Conservation (phyloP, 1,284 basidiomycete genomes). For the Pseudozyma thailandica region DNA sequence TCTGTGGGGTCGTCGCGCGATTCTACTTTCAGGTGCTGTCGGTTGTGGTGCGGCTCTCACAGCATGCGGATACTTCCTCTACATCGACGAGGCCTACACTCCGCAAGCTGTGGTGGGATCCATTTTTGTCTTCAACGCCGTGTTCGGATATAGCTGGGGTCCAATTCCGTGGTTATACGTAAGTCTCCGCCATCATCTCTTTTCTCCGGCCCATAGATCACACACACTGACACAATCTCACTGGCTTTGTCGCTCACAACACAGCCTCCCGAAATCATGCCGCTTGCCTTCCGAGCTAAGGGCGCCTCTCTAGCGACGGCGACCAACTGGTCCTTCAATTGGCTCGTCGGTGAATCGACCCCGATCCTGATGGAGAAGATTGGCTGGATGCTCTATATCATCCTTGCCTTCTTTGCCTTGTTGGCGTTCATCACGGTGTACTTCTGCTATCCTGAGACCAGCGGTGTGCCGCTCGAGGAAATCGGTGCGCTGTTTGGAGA, state of each 20-base stretch:
- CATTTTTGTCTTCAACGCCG: slow-evolving; percentile 90
- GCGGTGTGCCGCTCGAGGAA: slow-evolving; percentile 72
- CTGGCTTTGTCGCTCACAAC: background rate
- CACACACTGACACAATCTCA: background rate
- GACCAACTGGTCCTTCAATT: slow-evolving; percentile 74
- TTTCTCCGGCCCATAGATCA: background rate
- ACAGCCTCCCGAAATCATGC: slow-evolving; percentile 75
- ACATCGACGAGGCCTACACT: slow-evolving; percentile 76
- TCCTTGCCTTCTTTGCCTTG: slow-evolving; percentile 95
- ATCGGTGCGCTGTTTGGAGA: slow-evolving; percentile 71
- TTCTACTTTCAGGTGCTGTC: slow-evolving; percentile 90
- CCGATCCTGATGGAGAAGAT: slow-evolving; percentile 89
- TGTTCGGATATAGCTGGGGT: slow-evolving; percentile 79
- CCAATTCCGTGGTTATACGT: slow-evolving; percentile 84
- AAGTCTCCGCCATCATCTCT: background rate
- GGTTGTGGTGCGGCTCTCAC: slow-evolving; percentile 78
- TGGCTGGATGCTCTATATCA: slow-evolving; percentile 90
- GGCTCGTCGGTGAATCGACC: slow-evolving; percentile 86
- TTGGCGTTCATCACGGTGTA: slow-evolving; percentile 78
- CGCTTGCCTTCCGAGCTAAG: slow-evolving; percentile 73
- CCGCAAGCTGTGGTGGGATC: slow-evolving; percentile 89
- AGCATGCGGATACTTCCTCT: slow-evolving; percentile 91
- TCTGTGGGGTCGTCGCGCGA: slow-evolving; percentile 86
- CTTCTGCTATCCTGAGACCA: slow-evolving; percentile 75
- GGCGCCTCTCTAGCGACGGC: slow-evolving; percentile 74